Evolutionary conservation across 2,329 filamentous ascomycete species (phyloP).

Genomic region (Pseudophaeomoniella oleicola): DNA sequence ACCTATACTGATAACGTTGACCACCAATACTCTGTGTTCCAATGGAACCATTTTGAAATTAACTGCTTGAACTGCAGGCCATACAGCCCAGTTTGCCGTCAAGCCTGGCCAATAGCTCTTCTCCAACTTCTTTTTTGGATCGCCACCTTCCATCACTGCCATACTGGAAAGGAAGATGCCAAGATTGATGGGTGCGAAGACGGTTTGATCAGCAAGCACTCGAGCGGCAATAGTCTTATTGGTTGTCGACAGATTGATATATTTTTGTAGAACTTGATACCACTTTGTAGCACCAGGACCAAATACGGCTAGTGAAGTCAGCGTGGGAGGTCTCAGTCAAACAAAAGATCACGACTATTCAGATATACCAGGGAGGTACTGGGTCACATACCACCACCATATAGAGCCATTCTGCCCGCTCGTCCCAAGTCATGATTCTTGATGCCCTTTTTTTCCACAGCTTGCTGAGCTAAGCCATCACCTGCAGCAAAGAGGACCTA

Average conservation of each 20-base stretch:
- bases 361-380: too few species aligned
- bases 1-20: slow-evolving; percentile 67
- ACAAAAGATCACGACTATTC: not conserved
- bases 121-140: slow-evolving; percentile 53
- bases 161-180: slow-evolving; percentile 69
- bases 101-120: slow-evolving; percentile 59
- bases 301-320: slow-evolving; percentile 49
- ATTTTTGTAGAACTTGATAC: slow-evolving; percentile 64
- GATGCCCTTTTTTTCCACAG: slow-evolving; percentile 66
- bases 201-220: slow-evolving; percentile 63
- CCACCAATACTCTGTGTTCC: slow-evolving; percentile 69
- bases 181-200: slow-evolving; percentile 78
- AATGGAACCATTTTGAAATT: slow-evolving; percentile 84
- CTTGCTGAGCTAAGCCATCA: slow-evolving; percentile 81
- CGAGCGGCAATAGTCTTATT: slow-evolving; percentile 61
- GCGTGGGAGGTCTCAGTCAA: not conserved
- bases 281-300: slow-evolving; percentile 77
- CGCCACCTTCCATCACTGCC: slow-evolving; percentile 62
- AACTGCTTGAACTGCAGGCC: slow-evolving; percentile 69
- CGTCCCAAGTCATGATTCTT: slow-evolving; percentile 54
- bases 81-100: slow-evolving; percentile 73
- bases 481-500: slow-evolving; percentile 80
- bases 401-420: slow-evolving; percentile 33
- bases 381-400: slow-evolving; percentile 29
- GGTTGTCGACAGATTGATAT: slow-evolving; percentile 49